Evolutionary conservation across 805 yeast genomes (phyloP).

Genomic region (Wickerhamomyces ciferrii): DNA sequence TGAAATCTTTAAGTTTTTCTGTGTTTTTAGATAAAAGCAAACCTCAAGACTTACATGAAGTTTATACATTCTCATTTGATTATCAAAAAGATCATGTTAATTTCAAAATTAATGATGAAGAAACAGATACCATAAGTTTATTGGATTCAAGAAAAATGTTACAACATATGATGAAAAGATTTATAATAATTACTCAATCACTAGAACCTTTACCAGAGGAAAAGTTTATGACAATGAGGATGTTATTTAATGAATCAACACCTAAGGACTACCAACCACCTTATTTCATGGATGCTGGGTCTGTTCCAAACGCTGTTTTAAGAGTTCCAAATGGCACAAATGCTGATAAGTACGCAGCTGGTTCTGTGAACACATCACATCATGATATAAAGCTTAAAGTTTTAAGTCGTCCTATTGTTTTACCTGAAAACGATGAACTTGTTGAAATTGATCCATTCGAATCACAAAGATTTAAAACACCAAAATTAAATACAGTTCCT

Average conservation of each 20-base stretch:
- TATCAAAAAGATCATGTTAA: slow-evolving; percentile 29
- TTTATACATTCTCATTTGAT: slow-evolving; percentile 43
- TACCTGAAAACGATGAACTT: slow-evolving; percentile 1
- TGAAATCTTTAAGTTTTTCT: slow-evolving; percentile 41
- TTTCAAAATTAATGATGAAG: slow-evolving; percentile 16
- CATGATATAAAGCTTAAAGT: slow-evolving; percentile 27
- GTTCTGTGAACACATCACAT: slow-evolving; percentile 24
- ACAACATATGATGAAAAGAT: slow-evolving; percentile 43
- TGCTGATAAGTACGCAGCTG: slow-evolving; percentile 18
- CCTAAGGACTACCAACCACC: slow-evolving; percentile 46
- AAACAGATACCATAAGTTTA: slow-evolving; percentile 12
- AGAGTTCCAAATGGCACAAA: slow-evolving; percentile 19
- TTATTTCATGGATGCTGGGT: slow-evolving; percentile 38
- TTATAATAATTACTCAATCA: slow-evolving; percentile 48
- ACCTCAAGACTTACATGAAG: slow-evolving; percentile 42
- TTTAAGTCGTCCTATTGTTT: slow-evolving; percentile 16
- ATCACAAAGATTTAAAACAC: background rate
- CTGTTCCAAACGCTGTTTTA: slow-evolving; percentile 28
- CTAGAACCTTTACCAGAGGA: slow-evolving; percentile 45
- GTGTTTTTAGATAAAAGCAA: slow-evolving; percentile 36
- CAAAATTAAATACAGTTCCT: background rate
- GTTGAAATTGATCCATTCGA: slow-evolving; percentile 18
- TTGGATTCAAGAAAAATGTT: slow-evolving; percentile 37
- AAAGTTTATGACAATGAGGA: slow-evolving; percentile 41
- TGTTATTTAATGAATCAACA: slow-evolving; percentile 42